Evolutionary conservation across 2,329 filamentous ascomycete species (phyloP).

Genomic region (Verticillium alfalfae): DNA sequence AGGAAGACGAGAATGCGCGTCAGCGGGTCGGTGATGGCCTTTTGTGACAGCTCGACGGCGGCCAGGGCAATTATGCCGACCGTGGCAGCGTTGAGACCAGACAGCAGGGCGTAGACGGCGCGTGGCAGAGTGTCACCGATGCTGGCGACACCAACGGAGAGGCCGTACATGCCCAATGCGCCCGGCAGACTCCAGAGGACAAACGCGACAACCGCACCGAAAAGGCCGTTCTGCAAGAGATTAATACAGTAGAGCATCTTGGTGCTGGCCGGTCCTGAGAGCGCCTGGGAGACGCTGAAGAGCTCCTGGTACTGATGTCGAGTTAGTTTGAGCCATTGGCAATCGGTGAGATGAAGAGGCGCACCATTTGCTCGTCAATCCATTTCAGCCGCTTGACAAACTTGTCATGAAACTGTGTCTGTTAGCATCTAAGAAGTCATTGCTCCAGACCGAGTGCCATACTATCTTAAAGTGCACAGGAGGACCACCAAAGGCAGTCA

Average conservation of each 20-base stretch:
- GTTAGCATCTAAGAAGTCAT: neutral
- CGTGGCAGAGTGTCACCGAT: constrained; percentile 54
- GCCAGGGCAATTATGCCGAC: constrained; percentile 69
- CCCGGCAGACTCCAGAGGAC: constrained; percentile 65
- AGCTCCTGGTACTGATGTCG: constrained; percentile 60
- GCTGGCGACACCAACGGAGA: constrained; percentile 58
- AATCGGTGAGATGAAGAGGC: neutral
- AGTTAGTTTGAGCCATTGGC: neutral
- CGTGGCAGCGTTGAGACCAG: constrained; percentile 65
- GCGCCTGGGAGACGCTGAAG: constrained; percentile 62
- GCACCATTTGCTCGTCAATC: constrained; percentile 64
- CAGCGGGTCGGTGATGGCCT: constrained; percentile 60
- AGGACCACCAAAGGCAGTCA: constrained; percentile 62
- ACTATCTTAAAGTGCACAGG: constrained; percentile 65
- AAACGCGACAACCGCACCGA: constrained; percentile 54
- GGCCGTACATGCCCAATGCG: constrained; percentile 63
- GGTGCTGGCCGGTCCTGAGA: constrained; percentile 63
- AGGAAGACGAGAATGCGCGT: constrained; percentile 60
- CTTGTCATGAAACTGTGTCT: constrained; percentile 43
- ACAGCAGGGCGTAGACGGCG: constrained; percentile 63
- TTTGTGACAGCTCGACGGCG: constrained; percentile 61
- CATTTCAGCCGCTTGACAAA: constrained; percentile 58
- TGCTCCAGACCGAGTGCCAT: constrained; percentile 6
- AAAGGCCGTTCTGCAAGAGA: constrained; percentile 54
- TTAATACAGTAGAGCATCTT: constrained; percentile 69